Conservation (phyloP, 2,329 filamentous ascomycete genomes). For the Colletotrichum scovillei region DNA sequence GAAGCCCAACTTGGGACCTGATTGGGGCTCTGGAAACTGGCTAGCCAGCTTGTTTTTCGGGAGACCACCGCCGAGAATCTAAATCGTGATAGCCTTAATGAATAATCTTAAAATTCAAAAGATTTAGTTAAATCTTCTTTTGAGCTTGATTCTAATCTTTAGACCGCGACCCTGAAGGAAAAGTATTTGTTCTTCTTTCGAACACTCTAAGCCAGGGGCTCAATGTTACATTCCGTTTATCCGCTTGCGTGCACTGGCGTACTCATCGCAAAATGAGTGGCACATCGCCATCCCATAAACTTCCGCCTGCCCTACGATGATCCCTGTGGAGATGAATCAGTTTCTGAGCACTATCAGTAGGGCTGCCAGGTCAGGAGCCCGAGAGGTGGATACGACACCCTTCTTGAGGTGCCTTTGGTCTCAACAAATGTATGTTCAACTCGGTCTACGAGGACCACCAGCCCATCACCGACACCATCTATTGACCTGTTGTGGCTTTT, state of each 20-base stretch:
- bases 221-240: neutral
- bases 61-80: neutral
- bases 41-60: slow-evolving; percentile 3
- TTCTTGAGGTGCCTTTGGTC: slow-evolving; percentile 28
- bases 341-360: neutral
- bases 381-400: neutral
- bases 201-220: neutral
- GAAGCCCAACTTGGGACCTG: neutral
- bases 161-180: neutral
- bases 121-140: neutral
- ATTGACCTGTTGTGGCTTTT: neutral
- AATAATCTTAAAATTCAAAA: slow-evolving; percentile 6
- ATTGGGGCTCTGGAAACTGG: neutral
- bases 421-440: neutral
- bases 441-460: neutral
- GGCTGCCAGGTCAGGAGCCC: neutral
- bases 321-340: neutral
- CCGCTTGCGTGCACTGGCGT: neutral
- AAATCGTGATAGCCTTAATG: slow-evolving; percentile 3
- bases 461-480: neutral
- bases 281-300: neutral
- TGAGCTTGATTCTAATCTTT: neutral
- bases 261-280: neutral
- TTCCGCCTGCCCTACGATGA: neutral
- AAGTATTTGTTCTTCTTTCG: neutral